Evolutionary conservation across 192 early-diverging fungal species (phyloP).

Genomic region (Gryganskiella cystojenkinii): DNA sequence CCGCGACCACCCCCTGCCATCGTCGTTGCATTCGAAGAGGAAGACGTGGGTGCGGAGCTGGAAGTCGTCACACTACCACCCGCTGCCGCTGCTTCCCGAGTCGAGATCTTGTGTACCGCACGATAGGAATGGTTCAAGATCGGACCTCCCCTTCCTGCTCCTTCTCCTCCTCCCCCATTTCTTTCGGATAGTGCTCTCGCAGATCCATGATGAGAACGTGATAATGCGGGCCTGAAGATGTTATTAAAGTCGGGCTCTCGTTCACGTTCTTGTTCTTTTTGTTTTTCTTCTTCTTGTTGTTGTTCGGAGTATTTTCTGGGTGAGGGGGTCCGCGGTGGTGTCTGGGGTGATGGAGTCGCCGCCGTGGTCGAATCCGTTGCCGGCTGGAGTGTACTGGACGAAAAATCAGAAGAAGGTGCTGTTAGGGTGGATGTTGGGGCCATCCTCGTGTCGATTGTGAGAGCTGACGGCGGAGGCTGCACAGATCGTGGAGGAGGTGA

Average conservation of each 20-base stretch:
- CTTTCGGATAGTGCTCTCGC: neutral
- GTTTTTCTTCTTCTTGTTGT: constrained; percentile 4
- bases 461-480: neutral
- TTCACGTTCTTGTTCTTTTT: too few relatives aligned
- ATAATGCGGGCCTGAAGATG: neutral
- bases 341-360: constrained; percentile 33
- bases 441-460: too few relatives aligned
- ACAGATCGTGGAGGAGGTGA: neutral
- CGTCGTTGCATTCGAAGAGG: neutral
- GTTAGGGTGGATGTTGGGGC: constrained; percentile 4
- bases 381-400: neutral
- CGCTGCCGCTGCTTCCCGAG: constrained; percentile 21
- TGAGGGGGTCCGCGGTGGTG: constrained; percentile 32
- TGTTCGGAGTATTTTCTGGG: constrained; percentile 10
- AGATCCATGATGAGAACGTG: constrained; percentile 1
- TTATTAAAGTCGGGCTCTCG: too few relatives aligned
- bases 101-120: constrained; percentile 9
- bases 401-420: neutral
- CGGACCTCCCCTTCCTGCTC: neutral
- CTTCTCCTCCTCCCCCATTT: neutral
- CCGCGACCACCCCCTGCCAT: too few relatives aligned
- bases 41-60: too few relatives aligned
- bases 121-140: neutral
- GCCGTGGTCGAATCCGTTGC: too few relatives aligned
- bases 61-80: too few relatives aligned